Base-by-base conservation (phyloP, 2,329 filamentous ascomycete species). In the Penicillium sp. region DNA sequence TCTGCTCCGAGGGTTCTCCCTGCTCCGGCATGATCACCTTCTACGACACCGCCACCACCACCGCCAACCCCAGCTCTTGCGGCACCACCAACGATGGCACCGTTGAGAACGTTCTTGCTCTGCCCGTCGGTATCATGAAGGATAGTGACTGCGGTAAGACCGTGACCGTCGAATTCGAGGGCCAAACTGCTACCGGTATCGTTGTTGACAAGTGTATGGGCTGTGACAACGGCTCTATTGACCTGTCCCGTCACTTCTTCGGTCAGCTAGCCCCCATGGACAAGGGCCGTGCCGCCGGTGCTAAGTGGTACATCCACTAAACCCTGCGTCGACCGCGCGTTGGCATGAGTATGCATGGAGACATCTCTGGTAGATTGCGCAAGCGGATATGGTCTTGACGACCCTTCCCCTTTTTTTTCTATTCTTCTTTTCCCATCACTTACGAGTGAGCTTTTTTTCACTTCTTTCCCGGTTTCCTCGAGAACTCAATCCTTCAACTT, bases 181-280 rank as follows among this genome's bases (percentile, higher is more conserved):
- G 88, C 70, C 81, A 82, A 70, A 79, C 79, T 2, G 70, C 77
- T 62, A 77, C 71, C 2, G 89, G 84, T 57, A 80, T 64, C 3
- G 83, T 92, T 57, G 81, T 81, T 48, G 90, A 94, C 78, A 90
- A 89, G 77, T 94, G 90, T 79, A 82, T 83, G 74, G 86, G 86
- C 63, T 94, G 90, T 71, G 66, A 45, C 57, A 48, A 64, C 32
- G 60, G 70, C 38, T 76, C 79, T 64, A 81, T 91, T 45, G 88
- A 91, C 65, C 78, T 87, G 61, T 83, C 81, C 60, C 72, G 78
- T 57, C 77, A 79, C 62, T 73, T 81, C 57, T 88, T 85, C 72
- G 59, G 65, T n/a, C 74, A 79, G 18, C 75, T 89, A 40, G 70
- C 70, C 26, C 47, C 55, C 9, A 47, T 68, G 9, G 55, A 49